These are phyloP conservation scores for Podaxis sp. DNA, from an alignment of 768 basidiomycete species.

Conservation along the genomic window DNA sequence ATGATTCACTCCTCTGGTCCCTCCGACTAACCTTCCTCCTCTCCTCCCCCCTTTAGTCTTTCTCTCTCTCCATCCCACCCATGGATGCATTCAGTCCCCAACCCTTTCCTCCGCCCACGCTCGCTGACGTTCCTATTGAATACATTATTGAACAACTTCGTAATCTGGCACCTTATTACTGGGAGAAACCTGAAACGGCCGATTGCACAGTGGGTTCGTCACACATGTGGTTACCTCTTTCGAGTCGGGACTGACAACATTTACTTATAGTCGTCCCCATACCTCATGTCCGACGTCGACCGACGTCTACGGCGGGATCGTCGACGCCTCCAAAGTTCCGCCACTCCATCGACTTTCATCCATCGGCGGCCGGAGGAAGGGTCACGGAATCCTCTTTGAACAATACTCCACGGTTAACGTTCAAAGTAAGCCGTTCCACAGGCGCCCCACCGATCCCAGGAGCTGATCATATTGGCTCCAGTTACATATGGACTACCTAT, in stretches of 20 bases:
- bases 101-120: slow-evolving; percentile 62
- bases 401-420: slow-evolving; percentile 52
- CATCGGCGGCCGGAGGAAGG: slow-evolving; percentile 43
- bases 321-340: slow-evolving; percentile 23
- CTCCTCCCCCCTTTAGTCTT: slow-evolving; percentile 26
- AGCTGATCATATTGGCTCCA: slow-evolving; percentile 26
- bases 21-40: slow-evolving; percentile 34
- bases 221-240: not conserved
- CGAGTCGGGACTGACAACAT: not conserved
- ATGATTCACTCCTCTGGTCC: slow-evolving; percentile 8
- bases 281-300: slow-evolving; percentile 37
- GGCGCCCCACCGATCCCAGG: not conserved
- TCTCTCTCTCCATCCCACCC: slow-evolving; percentile 19
- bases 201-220: slow-evolving; percentile 75
- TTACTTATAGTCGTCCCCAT: slow-evolving; percentile 46
- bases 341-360: slow-evolving; percentile 33
- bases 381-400: slow-evolving; percentile 51
- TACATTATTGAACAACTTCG: slow-evolving; percentile 73
- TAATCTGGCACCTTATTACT: slow-evolving; percentile 62
- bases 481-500: slow-evolving; percentile 81
- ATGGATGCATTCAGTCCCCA: slow-evolving; percentile 49
- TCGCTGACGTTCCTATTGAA: slow-evolving; percentile 64
- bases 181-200: slow-evolving; percentile 73
- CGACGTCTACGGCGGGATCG: slow-evolving; percentile 31
- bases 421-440: slow-evolving; percentile 50